Evolutionary conservation across 768 basidiomycete species (phyloP), one percentile per base, ranked within the genome.

Genomic region (Pseudohyphozyma bogoriensis): DNA sequence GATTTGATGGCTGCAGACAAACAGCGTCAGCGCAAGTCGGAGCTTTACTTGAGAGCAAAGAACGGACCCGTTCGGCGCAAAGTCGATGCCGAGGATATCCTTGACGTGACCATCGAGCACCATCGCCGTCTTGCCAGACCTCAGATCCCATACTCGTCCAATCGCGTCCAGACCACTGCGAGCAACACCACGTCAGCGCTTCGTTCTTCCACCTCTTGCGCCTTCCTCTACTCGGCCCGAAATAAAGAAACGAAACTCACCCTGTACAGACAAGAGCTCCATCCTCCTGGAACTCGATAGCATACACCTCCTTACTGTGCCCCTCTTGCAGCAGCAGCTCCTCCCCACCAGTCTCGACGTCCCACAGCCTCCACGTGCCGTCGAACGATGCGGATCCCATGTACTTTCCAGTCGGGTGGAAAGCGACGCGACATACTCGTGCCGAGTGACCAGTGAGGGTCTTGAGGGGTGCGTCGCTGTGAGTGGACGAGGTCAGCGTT

Each of bases 321-420:
- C 95, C 95, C 73, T 97, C 92, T 74, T 99, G 95, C 15, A 92
- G 74, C 32, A 93, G 76, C 15, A 99, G 72, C 46, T 69, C 63
- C 69, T 95, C 89, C 73, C 83, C 83, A 2, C 83, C 77, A 0
- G 84, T 87, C 54, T 79, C 79, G 18, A 90, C 85, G 73, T 99
- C 93, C 95, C 95, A 99, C 55, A 97, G 74, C 46, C 95, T 78
- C 95, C 95, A 99, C 31, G 93, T 88, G 20, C 89, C 93, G 73
- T 99, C 95, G 69, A 92, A 97, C 64, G 88, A 89, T 1, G 95
- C 92, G 62, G 89, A 92, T 2, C 87, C 92, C 32, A 95, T 81
- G 72, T 92, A 97, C 47, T 85, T 77, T 2, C 95, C 95, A 0
- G 90, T 93, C 2, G 95, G 92, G 73, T 99, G 95, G 74, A 97